A percentile compares a stretch with the other conserved stretches of the same genome.
These are phyloP conservation scores for Apostasia ramifera DNA, from an alignment of 106 monocot genomes.

Conservation along the genomic window DNA sequence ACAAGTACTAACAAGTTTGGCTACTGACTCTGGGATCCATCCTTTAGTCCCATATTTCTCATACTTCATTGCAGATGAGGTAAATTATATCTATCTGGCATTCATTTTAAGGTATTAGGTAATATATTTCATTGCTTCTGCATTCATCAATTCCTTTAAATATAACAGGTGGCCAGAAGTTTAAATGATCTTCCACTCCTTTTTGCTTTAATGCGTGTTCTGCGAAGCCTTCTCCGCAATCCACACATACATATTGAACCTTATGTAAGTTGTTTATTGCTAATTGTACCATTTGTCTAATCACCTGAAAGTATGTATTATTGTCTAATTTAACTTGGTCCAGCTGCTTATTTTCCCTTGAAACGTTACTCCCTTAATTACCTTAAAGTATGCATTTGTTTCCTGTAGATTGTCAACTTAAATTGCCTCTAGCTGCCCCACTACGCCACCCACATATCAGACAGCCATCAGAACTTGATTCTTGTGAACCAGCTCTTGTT, in stretches of 20 bases:
- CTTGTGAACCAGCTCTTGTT: no score
- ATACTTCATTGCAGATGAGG: slow-evolving; percentile 95
- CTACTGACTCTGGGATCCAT: slow-evolving; percentile 91
- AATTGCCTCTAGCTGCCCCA: no score
- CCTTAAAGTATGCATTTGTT: neutral
- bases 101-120: slow-evolving; percentile 3
- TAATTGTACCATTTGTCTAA: neutral
- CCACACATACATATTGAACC: slow-evolving; percentile 94
- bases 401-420: no score
- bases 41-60: slow-evolving; percentile 96
- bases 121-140: neutral
- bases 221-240: slow-evolving; percentile 85
- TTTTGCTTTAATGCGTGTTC: slow-evolving; percentile 89
- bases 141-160: neutral
- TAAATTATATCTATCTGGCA: slow-evolving; percentile 7
- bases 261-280: slow-evolving; percentile 61
- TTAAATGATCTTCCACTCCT: slow-evolving; percentile 70
- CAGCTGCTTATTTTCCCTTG: neutral
- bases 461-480: no score
- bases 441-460: no score
- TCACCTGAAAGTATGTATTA: no score
- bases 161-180: slow-evolving; percentile 56
- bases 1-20: slow-evolving; percentile 80
- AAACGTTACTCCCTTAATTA: neutral
- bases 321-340: no score